Conservation (phyloP, 108 stramenopile genomes). For the Tribonema minus region DNA sequence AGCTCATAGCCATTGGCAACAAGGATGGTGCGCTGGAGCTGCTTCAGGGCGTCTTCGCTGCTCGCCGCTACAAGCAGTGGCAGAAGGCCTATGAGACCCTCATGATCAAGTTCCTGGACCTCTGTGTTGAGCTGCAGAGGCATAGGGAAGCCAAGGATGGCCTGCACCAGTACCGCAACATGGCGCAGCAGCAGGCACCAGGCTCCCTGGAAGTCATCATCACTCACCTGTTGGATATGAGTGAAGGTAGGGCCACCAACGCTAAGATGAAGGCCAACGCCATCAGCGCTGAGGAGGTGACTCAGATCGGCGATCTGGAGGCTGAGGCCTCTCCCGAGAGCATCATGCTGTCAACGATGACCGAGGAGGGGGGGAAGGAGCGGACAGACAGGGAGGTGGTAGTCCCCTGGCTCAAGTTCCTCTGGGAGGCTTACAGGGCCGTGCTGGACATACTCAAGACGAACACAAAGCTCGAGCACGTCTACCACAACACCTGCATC, state of each 20-base stretch:
- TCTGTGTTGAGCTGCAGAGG: constrained; percentile 77
- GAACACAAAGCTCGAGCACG: constrained; percentile 84
- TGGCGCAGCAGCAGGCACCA: constrained; percentile 83
- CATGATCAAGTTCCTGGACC: constrained; percentile 81
- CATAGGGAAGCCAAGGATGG: constrained; percentile 83
- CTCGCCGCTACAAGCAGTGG: constrained; percentile 81
- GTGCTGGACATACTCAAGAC: constrained; percentile 85
- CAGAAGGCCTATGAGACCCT: constrained; percentile 87
- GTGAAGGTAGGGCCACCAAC: constrained; percentile 62
- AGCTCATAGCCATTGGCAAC: constrained; percentile 60
- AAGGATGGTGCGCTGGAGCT: constrained; percentile 57
- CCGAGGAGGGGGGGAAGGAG: constrained; percentile 78
- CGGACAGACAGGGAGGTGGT: constrained; percentile 78
- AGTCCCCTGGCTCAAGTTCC: constrained; percentile 90
- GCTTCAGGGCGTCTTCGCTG: constrained; percentile 47
- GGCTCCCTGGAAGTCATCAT: constrained; percentile 89
- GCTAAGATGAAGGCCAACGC: constrained; percentile 69
- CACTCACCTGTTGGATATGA: constrained; percentile 63
- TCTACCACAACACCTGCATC: constrained; percentile 78
- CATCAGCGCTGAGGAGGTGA: constrained; percentile 8
- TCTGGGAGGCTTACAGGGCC: constrained; percentile 96
- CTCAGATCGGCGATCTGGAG: constrained; percentile 77
- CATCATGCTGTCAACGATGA: constrained; percentile 88
- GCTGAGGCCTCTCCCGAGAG: constrained; percentile 73
- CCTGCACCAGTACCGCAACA: constrained; percentile 92